A percentile compares a stretch with the other conserved stretches of the same genome.
These are phyloP conservation scores for Polygonum maritimum DNA, from an alignment of 148 eudicot species.

Conservation along the genomic window DNA sequence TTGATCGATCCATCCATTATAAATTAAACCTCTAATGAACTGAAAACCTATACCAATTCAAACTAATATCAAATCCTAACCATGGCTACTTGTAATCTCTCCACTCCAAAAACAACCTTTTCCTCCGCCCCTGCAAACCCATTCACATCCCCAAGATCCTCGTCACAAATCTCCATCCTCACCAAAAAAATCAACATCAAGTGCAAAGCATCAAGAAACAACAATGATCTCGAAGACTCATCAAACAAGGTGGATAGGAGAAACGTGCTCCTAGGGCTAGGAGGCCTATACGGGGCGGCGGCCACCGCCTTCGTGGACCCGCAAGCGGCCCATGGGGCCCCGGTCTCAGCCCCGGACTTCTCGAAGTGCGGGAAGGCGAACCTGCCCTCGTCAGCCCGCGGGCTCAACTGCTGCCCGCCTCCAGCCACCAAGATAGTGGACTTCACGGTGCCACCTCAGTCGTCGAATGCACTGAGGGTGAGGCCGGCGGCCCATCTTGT, in stretches of 20 bases:
- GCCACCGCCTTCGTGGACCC: slow-evolving; percentile 19
- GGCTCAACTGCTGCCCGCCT: slow-evolving; percentile 65
- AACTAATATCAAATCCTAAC: neutral
- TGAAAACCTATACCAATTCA: neutral
- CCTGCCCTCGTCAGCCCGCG: slow-evolving; percentile 25
- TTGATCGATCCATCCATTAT: neutral
- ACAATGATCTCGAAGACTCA: neutral
- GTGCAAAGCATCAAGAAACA: slow-evolving; percentile 15
- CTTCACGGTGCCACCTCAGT: slow-evolving; percentile 25
- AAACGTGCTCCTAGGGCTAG: slow-evolving; percentile 55
- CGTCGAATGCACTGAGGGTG: slow-evolving; percentile 26
- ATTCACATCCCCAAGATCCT: neutral
- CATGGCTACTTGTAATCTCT: slow-evolving; percentile 16
- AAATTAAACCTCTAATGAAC: neutral
- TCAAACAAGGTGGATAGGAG: slow-evolving; percentile 45
- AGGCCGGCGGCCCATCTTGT: slow-evolving; percentile 65
- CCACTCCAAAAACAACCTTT: neutral
- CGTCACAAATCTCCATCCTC: slow-evolving; percentile 10
- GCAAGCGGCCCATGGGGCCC: slow-evolving; percentile 31
- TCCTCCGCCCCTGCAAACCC: slow-evolving; percentile 3
- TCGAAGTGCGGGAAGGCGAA: slow-evolving; percentile 43
- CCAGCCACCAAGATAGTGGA: slow-evolving; percentile 24
- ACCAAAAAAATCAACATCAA: neutral
- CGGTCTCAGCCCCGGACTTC: slow-evolving; percentile 34
- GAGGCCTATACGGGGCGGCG: slow-evolving; percentile 62